These are phyloP conservation scores for Pseudogymnoascus sp. DNA, from an alignment of 2,329 filamentous ascomycete species.

Conservation along the genomic window DNA sequence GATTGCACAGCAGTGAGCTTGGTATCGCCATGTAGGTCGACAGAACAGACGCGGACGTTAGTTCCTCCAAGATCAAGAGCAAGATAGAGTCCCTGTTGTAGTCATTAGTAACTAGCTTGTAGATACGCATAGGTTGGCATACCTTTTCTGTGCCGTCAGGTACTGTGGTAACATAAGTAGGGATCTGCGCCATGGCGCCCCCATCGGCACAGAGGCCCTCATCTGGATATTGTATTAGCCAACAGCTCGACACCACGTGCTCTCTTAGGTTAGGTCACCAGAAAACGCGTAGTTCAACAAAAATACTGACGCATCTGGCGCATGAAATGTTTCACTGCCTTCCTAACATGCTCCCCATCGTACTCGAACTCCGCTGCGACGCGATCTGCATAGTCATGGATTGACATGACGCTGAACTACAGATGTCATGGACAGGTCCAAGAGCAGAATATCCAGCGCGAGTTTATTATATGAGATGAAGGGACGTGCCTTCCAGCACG, in stretches of 20 bases:
- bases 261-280: conserved; percentile 1
- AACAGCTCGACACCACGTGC: background rate
- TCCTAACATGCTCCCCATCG: conserved; percentile 66
- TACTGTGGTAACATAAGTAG: conserved; percentile 90
- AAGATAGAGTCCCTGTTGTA: conserved; percentile 69
- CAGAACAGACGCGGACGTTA: conserved; percentile 96
- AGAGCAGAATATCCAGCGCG: background rate
- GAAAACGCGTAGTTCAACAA: conserved; percentile 31
- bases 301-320: conserved; percentile 62
- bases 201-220: conserved; percentile 74
- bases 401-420: conserved; percentile 50
- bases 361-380: conserved; percentile 84
- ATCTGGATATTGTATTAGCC: conserved; percentile 38
- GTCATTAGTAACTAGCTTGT: conserved; percentile 10
- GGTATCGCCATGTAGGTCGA: conserved; percentile 85
- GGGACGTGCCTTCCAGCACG: background rate
- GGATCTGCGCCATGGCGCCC: conserved; percentile 86
- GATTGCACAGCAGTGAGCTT: conserved; percentile 90
- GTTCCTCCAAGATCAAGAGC: conserved; percentile 97
- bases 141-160: conserved; percentile 98
- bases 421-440: background rate
- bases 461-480: background rate
- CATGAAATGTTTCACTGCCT: conserved; percentile 77
- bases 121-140: conserved; percentile 18
- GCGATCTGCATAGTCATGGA: conserved; percentile 64